These are phyloP conservation scores for Lentinus polychrous DNA, from an alignment of 1,284 basidiomycete species.

Conservation along the genomic window DNA sequence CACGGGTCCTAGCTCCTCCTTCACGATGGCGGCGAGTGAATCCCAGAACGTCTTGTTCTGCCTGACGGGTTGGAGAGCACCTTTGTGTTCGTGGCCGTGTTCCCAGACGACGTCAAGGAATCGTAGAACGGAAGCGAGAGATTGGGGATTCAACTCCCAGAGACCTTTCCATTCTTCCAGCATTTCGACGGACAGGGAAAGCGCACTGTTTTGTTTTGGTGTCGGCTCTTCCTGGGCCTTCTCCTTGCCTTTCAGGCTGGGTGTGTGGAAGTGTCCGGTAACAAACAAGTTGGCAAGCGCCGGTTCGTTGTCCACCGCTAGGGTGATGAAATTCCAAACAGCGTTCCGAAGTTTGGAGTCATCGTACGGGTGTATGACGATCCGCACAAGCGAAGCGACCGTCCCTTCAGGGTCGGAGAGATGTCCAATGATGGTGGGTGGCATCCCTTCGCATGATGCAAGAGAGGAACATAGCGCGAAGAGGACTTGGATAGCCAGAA, in stretches of 20 bases:
- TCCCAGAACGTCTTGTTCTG: constrained; percentile 58
- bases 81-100: constrained; percentile 72
- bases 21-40: constrained; percentile 51
- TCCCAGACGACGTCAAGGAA: constrained; percentile 84
- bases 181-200: constrained; percentile 61
- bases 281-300: constrained; percentile 82
- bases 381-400: constrained; percentile 53
- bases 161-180: constrained; percentile 64
- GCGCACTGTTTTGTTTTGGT: constrained; percentile 39
- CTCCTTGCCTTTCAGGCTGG: constrained; percentile 35
- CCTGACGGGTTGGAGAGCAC: constrained; percentile 49
- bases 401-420: constrained; percentile 65
- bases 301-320: constrained; percentile 82
- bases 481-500: constrained; percentile 61
- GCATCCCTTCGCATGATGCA: constrained; percentile 48
- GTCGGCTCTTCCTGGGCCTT: constrained; percentile 21
- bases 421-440: constrained; percentile 67
- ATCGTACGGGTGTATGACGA: constrained; percentile 66
- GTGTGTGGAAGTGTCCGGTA: constrained; percentile 58
- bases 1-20: constrained; percentile 57
- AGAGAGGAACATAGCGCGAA: constrained; percentile 62
- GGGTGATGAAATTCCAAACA: constrained; percentile 79
- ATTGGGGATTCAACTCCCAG: constrained; percentile 70
- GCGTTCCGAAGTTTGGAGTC: constrained; percentile 62
- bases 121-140: constrained; percentile 69